Conservation (phyloP, 1,284 basidiomycete species). For the Leccinum pseudoinsigne region DNA sequence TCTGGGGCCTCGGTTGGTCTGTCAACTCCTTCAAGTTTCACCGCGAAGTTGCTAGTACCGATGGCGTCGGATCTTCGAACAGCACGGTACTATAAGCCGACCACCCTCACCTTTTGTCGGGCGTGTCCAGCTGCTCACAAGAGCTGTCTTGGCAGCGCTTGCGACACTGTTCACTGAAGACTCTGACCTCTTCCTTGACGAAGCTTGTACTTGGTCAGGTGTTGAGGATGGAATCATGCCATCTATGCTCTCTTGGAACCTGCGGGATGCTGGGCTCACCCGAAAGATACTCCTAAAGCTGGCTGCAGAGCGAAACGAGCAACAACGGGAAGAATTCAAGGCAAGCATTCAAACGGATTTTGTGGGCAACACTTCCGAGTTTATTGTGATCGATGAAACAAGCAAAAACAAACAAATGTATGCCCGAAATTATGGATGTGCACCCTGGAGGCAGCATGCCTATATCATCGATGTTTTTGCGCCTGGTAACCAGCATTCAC, state of each 20-base stretch:
- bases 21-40: too few relatives aligned
- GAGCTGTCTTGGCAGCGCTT: neutral
- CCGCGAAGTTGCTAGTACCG: neutral
- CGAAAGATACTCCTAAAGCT: neutral
- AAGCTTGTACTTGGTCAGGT: neutral
- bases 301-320: neutral
- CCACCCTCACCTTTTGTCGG: neutral
- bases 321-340: neutral
- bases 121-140: neutral
- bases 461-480: too few relatives aligned
- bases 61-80: neutral
- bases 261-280: neutral
- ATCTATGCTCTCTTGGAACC: neutral
- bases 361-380: too few relatives aligned
- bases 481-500: too few relatives aligned
- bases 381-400: too few relatives aligned
- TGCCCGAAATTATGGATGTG: too few relatives aligned
- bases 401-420: too few relatives aligned
- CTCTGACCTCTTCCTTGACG: neutral
- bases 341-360: neutral
- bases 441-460: too few relatives aligned
- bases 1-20: too few relatives aligned
- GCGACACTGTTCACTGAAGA: slow-evolving; percentile 1
- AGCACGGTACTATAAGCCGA: neutral
- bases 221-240: neutral